phyloP scores from a whole-genome alignment of 2,329 filamentous ascomycete species.

The Venturia aucupariae region DNA sequence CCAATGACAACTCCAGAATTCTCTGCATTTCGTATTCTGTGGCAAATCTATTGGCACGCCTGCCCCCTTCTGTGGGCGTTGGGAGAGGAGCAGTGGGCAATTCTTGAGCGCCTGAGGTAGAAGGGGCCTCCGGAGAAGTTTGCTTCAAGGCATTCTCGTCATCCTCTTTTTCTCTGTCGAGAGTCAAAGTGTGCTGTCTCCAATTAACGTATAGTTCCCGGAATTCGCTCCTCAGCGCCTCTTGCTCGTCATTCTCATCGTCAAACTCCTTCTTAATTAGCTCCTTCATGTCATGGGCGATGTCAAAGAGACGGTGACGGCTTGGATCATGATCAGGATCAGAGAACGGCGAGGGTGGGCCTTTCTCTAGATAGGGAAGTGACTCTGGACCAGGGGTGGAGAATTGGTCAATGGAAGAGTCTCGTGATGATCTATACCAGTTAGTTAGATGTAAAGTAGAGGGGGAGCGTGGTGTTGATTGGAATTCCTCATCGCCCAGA shows the following conservation, averaged over 20 bases:
- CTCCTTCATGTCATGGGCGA: constrained; percentile 29
- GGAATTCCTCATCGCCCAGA: not conserved
- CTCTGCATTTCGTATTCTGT: constrained; percentile 66
- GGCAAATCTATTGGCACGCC: constrained; percentile 48
- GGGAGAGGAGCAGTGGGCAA: constrained; percentile 3
- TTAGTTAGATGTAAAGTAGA: not conserved
- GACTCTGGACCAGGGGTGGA: constrained; percentile 32
- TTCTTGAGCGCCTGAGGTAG: not conserved
- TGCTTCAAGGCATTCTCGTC: constrained; percentile 6
- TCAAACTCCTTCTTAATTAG: constrained; percentile 27
- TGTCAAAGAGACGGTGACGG: constrained; percentile 28
- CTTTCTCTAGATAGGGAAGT: constrained; percentile 38
- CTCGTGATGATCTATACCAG: constrained; percentile 11
- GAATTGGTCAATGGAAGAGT: constrained; percentile 25
- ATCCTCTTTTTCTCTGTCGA: constrained; percentile 14
- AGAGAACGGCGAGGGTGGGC: constrained; percentile 34
- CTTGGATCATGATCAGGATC: constrained; percentile 25
- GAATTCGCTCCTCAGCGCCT: constrained; percentile 18
- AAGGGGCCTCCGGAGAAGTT: constrained; percentile 15
- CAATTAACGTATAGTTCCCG: constrained; percentile 31
- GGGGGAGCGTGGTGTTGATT: not conserved
- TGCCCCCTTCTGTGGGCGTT: constrained; percentile 20
- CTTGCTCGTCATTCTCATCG: constrained; percentile 22
- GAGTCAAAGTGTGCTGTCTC: constrained; percentile 20
- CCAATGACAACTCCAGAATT: constrained; percentile 61